Conservation (phyloP, 768 basidiomycete species). For the Psilocybe subaeruginosa region DNA sequence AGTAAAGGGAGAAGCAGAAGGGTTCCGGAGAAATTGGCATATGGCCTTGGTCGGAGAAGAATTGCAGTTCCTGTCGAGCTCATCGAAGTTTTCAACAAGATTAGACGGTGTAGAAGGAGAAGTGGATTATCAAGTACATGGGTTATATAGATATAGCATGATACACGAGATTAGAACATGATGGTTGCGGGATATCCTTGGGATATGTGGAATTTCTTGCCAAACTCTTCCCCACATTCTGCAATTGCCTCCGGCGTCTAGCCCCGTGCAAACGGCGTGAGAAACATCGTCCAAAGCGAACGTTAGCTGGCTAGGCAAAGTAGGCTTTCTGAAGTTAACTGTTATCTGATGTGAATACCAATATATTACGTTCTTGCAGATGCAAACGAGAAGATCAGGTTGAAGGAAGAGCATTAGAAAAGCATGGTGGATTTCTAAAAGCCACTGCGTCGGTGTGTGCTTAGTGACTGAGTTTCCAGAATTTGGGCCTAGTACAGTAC, state of each 20-base stretch:
- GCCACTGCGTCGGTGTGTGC: no score
- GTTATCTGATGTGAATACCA: no score
- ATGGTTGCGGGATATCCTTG: neutral
- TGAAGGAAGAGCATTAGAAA: no score
- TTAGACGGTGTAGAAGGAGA: neutral
- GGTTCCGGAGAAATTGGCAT: constrained; percentile 57
- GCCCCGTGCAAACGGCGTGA: neutral
- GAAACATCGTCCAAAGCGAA: neutral
- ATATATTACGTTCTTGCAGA: no score
- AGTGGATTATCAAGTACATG: neutral
- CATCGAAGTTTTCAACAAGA: constrained; percentile 23
- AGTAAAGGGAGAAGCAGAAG: constrained; percentile 73
- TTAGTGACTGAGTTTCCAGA: no score
- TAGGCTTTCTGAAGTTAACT: no score
- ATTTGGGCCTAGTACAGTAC: no score
- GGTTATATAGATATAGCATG: neutral
- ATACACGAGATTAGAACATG: constrained; percentile 1
- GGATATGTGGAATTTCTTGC: neutral
- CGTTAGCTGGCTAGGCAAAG: no score
- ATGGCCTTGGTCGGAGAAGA: constrained; percentile 69
- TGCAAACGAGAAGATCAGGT: no score
- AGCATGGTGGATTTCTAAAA: no score
- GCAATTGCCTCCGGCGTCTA: neutral
- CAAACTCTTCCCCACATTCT: neutral
- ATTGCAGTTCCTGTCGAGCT: constrained; percentile 37